Evolutionary conservation across 2,329 filamentous ascomycete genomes (phyloP).

Genomic region (Aspergillus ruber): DNA sequence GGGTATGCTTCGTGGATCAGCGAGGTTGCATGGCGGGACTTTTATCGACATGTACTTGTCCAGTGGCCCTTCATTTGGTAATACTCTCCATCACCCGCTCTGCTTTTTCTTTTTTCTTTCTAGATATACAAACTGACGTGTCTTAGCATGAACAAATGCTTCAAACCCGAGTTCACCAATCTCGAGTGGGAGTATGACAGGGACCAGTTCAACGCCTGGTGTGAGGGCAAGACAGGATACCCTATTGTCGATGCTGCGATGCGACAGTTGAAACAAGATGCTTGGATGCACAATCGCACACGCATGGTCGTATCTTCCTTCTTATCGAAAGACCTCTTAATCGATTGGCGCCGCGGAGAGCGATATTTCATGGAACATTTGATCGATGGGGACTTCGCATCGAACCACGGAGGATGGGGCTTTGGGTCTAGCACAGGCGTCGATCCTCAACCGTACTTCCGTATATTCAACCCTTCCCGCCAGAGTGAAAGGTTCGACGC

Average conservation of each 20-base stretch:
- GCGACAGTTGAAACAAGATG: conserved; percentile 63
- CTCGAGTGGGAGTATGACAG: conserved; percentile 74
- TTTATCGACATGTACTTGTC: conserved; percentile 78
- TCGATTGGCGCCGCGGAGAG: conserved; percentile 81
- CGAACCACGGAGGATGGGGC: conserved; percentile 68
- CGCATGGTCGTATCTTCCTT: conserved; percentile 82
- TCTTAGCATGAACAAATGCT: conserved; percentile 63
- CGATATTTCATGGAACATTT: conserved; percentile 75
- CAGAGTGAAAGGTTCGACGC: conserved; percentile 84
- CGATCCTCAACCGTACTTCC: conserved; percentile 83
- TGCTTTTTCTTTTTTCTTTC: no score
- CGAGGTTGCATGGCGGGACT: conserved; percentile 80
- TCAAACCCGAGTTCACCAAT: conserved; percentile 78
- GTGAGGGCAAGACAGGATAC: conserved; percentile 66
- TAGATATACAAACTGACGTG: background rate
- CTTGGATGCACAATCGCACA: conserved; percentile 79
- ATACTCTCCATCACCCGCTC: background rate
- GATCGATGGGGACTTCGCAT: conserved; percentile 73
- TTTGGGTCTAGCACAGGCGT: conserved; percentile 64
- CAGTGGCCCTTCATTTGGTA: conserved; percentile 67
- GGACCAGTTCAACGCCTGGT: conserved; percentile 67
- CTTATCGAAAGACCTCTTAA: conserved; percentile 68
- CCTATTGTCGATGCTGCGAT: conserved; percentile 83
- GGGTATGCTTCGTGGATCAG: conserved; percentile 71
- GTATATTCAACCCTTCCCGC: conserved; percentile 78